Evolutionary conservation across 78 protist species (phyloP).

Genomic region (Dictyostelium citrinum): DNA sequence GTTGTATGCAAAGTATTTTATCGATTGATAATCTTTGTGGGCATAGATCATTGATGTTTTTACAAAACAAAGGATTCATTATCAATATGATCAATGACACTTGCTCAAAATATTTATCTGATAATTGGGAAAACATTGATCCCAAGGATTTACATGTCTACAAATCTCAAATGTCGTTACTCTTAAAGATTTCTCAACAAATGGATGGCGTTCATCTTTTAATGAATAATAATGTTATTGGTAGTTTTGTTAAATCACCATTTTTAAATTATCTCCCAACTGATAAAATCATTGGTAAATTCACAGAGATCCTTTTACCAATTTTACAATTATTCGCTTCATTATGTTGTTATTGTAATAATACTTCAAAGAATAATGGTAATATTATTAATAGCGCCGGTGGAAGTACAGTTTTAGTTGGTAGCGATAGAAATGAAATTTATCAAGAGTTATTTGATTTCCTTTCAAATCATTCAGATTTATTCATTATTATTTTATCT

Average conservation of each 20-base stretch:
- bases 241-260: neutral
- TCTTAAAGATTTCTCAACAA: constrained; percentile 33
- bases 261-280: constrained; percentile 20
- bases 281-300: neutral
- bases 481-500: constrained; percentile 1
- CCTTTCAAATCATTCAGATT: constrained; percentile 11
- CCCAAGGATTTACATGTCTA: constrained; percentile 32
- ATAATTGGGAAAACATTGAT: constrained; percentile 35
- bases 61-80: constrained; percentile 26
- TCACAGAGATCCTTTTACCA: neutral
- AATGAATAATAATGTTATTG: constrained; percentile 18
- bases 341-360: neutral
- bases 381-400: neutral
- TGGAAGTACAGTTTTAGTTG: neutral
- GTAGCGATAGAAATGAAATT: constrained; percentile 17
- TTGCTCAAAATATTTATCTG: neutral
- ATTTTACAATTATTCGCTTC: neutral
- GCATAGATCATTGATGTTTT: neutral
- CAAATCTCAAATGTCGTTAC: constrained; percentile 47
- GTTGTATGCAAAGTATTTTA: constrained; percentile 25
- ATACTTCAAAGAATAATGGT: neutral
- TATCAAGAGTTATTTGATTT: constrained; percentile 8
- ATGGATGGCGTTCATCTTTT: neutral
- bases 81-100: constrained; percentile 16
- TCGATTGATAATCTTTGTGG: constrained; percentile 11